A percentile compares a stretch with the other conserved stretches of the same genome.
Evolutionary conservation across 192 early-diverging fungal genomes (phyloP).

Genomic region (Linnemannia zychae): DNA sequence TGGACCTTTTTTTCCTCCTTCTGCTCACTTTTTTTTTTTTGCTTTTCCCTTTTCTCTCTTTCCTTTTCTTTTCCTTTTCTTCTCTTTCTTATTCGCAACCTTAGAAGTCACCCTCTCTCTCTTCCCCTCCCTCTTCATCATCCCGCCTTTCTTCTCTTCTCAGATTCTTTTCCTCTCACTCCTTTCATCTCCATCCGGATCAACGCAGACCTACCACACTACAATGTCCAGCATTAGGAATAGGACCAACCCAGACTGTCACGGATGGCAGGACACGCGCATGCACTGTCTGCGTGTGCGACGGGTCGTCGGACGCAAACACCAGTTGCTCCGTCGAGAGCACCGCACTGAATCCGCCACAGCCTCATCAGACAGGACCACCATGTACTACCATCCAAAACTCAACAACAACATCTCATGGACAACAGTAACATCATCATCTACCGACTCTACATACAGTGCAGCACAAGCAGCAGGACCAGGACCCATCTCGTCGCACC

Average conservation of each 20-base stretch:
- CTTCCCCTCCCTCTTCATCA: neutral
- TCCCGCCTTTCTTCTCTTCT: neutral
- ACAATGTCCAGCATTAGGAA: conserved; percentile 37
- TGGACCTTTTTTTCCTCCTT: neutral
- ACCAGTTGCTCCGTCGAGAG: conserved; percentile 48
- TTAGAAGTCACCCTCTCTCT: neutral
- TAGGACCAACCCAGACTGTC: conserved; percentile 17
- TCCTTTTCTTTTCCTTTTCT: neutral
- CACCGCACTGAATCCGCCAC: conserved; percentile 13
- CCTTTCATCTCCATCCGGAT: neutral
- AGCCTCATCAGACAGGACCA: conserved; percentile 12
- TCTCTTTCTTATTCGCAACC: neutral
- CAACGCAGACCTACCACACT: neutral
- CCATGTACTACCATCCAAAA: conserved; percentile 29
- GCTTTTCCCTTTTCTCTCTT: neutral
- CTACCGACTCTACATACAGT: neutral
- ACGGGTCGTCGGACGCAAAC: conserved; percentile 50
- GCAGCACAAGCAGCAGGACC: neutral
- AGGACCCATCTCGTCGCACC: neutral
- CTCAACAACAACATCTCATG: conserved; percentile 10
- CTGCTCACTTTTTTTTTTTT: neutral
- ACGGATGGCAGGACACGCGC: conserved; percentile 15
- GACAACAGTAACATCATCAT: neutral
- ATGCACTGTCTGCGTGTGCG: conserved; percentile 54
- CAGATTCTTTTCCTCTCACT: neutral